Evolutionary conservation across 169 alveolate species (phyloP).

Genomic region (Eimeria falciformis): DNA sequence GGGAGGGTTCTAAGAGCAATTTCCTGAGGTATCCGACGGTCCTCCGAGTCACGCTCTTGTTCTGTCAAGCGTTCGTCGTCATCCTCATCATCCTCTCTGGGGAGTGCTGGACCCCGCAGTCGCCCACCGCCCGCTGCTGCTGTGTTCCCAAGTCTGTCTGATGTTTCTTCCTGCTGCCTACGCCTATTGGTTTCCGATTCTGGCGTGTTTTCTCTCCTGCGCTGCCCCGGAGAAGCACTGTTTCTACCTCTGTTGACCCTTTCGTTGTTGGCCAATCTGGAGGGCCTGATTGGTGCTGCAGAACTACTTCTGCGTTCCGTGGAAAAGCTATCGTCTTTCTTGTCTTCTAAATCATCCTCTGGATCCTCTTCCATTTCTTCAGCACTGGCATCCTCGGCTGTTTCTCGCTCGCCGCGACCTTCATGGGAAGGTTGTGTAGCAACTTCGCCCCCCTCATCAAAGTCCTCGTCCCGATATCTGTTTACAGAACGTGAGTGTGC

Average conservation of each 20-base stretch:
- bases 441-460: neutral
- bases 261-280: no score
- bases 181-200: neutral
- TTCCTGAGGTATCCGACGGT: neutral
- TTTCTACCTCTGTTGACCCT: neutral
- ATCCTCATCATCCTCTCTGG: neutral
- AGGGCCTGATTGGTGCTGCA: no score
- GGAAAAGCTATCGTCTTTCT: neutral
- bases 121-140: no score
- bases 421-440: neutral
- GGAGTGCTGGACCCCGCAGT: no score
- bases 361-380: neutral
- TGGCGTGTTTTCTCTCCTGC: neutral
- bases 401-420: neutral
- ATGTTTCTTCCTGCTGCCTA: neutral
- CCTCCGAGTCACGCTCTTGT: neutral
- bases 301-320: neutral
- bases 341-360: neutral
- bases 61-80: neutral
- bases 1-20: slow-evolving; percentile 5
- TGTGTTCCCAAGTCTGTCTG: neutral
- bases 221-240: neutral
- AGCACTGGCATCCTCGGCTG: neutral
- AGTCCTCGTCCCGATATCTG: neutral
- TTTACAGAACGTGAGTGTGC: neutral